Base-by-base conservation (phyloP, 805 yeast species). In the Lachancea mirantina region DNA sequence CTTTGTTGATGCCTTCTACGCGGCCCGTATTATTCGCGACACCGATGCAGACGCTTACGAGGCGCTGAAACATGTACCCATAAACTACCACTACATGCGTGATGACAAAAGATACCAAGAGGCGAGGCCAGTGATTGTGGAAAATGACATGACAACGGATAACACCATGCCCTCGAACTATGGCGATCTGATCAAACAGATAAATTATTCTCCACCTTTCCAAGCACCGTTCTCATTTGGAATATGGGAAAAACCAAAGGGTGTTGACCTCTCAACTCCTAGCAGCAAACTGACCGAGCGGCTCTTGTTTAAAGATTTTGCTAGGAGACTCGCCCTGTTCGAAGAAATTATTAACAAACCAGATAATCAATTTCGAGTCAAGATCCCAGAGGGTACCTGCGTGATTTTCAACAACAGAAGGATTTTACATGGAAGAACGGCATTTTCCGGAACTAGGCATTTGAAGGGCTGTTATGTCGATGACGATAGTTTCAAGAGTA, bases 121-220 rank as follows among this genome's bases (percentile, higher is more conserved):
- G 40, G 63, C 70, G 16, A 64, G 84, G 23, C 84, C 83, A 3
- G 56, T 79, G 35, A 65, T 82, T 10, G 80, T 74, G 19, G 82
- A 77, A 43, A 71, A 70, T 36, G 62, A 62, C 13, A 49, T 55
- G 32, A 46, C 60, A 35, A 57, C 58, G 27, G 47, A 51, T 10
- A 48, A 48, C 28, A 50, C 61, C 34, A 38, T 41, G 30, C 40
- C 49, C 11, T 53, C 59, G 4, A 45, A 59, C 45, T 33, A 49
- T 47, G 49, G 46, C 20, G 38, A 40, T 8, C 28, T 48, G 22
- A 70, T 79, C 41, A 69, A 68, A 43, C 76, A 70, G 33, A 71
- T 80, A 13, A 79, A 78, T 49, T 82, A 81, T 53, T 76, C 89
- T 1, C 92, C 94, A 2, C 89, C 88, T 8, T 81, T 79, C 61